Evolutionary conservation across 768 basidiomycete species (phyloP).

Genomic region (Stropharia rugosoannulata): DNA sequence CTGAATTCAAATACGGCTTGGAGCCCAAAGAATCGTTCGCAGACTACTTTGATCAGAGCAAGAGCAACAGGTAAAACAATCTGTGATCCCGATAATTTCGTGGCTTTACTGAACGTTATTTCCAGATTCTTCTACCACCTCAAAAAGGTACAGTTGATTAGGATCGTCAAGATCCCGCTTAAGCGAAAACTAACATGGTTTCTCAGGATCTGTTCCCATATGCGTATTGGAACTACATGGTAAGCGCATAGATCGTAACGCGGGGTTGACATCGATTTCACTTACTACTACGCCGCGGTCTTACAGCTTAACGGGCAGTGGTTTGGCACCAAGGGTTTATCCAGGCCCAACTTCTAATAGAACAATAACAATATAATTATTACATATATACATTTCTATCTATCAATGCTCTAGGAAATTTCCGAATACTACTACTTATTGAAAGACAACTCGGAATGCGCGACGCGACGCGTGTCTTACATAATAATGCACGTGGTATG

Average conservation of each 20-base stretch:
- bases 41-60: slow-evolving; percentile 68
- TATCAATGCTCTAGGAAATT: background rate
- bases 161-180: background rate
- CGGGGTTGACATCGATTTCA: background rate
- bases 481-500: slow-evolving; percentile 16
- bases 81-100: background rate
- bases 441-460: too few species aligned
- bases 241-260: slow-evolving; percentile 25
- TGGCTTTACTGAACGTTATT: slow-evolving; percentile 7
- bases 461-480: slow-evolving; percentile 20
- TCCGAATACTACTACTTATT: background rate
- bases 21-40: slow-evolving; percentile 87
- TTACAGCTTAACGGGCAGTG: slow-evolving; percentile 41
- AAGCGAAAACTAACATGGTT: slow-evolving; percentile 7
- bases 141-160: slow-evolving; percentile 58
- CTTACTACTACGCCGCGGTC: background rate
- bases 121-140: slow-evolving; percentile 79
- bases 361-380: background rate
- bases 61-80: slow-evolving; percentile 60
- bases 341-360: slow-evolving; percentile 11
- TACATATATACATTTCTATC: background rate
- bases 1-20: slow-evolving; percentile 93
- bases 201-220: slow-evolving; percentile 64
- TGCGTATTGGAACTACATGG: slow-evolving; percentile 79
- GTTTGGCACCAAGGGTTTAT: slow-evolving; percentile 34